Base-by-base conservation (phyloP, 371 early-diverging fungal species). In the Cokeromyces recurvatus region DNA sequence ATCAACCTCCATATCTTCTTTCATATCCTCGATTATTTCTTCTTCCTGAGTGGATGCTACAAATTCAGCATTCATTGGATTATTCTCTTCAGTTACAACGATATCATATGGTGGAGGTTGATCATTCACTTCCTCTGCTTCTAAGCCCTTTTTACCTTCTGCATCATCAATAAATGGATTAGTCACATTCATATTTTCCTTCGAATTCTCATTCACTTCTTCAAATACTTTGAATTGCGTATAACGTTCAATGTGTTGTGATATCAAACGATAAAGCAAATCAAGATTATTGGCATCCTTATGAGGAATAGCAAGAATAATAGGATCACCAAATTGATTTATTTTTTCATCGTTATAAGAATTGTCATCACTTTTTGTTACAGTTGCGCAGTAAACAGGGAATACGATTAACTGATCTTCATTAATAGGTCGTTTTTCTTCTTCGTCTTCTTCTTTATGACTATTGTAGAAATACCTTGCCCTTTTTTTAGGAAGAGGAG, bases 341-440 rank as follows among this genome's bases (percentile, higher is more conserved):
- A 32, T 34, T 21, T 16, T 23, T 29, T 44, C 27, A 21, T 32
- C 36, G 14, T n/a, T 15, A 14, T 55, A 38, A 4, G 44, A 5
- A 14, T 25, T 41, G 15, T 55, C 49, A n/a, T n/a, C n/a, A 16
- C 27, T 53, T 14, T 52, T 36, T 3, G 32, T 39, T 1, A 53
- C 38, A 12, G 61, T 58, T 12, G 62, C 64, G 21, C 70, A 69
- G 34, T 73, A 69, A 0, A 69, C 74, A n/a, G 74, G 74, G 38
- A 73, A 63, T 1, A 68, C 65, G 31, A 69, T 57, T 37, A 57
- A 46, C 22, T 55, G 46, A 7, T 55, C 45, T 31, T 63, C 51
- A 20, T 57, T 51, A 5, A 54, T 41, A 15, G 57, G 45, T 11
- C 37, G 34, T 2, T 31, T 38, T 17, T 45, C 55, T 5, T 53